Conservation (phyloP, 1,284 basidiomycete genomes). For the Ganoderma multipileum region DNA sequence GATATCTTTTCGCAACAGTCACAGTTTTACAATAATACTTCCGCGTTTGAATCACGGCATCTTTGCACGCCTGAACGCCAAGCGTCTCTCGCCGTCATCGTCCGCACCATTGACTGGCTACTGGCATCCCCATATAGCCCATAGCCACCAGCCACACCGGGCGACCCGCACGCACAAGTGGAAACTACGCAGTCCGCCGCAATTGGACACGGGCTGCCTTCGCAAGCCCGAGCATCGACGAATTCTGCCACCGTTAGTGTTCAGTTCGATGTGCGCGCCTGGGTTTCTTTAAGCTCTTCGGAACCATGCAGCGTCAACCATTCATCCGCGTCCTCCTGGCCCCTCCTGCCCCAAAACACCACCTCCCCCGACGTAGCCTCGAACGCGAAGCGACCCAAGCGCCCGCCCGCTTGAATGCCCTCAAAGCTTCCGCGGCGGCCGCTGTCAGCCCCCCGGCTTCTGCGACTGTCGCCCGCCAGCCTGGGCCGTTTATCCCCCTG, state of each 20-base stretch:
- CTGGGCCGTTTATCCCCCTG: not conserved
- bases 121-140: not conserved
- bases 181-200: not conserved
- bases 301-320: constrained; percentile 20
- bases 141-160: not conserved
- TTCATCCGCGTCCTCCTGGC: constrained; percentile 1
- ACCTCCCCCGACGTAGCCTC: not conserved
- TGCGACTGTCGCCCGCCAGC: not conserved
- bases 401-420: not conserved
- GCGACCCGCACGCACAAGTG: not conserved
- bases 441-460: not conserved
- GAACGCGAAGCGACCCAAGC: not conserved
- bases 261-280: constrained; percentile 11
- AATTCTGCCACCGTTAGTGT: constrained; percentile 1
- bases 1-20: constrained; percentile 1
- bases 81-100: not conserved
- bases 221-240: not conserved
- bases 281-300: constrained; percentile 24
- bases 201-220: not conserved
- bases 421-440: constrained; percentile 11
- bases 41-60: not conserved
- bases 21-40: not conserved
- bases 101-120: not conserved
- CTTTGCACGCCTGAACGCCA: constrained; percentile 1
- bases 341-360: not conserved